phyloP scores from a whole-genome alignment of 257 asterid genomes.

The Cinchona pubescens region DNA sequence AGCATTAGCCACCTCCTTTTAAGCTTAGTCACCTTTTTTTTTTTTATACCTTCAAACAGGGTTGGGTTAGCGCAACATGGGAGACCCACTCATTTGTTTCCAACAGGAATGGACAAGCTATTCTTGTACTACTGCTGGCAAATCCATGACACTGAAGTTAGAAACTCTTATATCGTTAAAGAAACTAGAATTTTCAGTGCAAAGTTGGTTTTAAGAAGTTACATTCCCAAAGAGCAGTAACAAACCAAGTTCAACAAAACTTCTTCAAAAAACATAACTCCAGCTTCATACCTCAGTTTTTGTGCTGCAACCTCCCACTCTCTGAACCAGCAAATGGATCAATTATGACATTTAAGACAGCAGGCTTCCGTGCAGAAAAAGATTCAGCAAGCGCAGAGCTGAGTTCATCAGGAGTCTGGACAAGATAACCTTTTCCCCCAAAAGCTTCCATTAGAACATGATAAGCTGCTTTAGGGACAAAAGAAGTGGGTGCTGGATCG shows the following conservation, averaged over 20 bases:
- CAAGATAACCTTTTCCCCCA: conserved; percentile 86
- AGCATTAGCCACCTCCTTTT: too few species aligned
- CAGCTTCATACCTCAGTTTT: conserved; percentile 51
- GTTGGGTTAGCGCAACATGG: too few species aligned
- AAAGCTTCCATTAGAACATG: conserved; percentile 76
- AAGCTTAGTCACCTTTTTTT: too few species aligned
- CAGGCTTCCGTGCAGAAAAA: conserved; percentile 65
- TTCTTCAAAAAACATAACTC: background rate
- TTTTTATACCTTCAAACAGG: too few species aligned
- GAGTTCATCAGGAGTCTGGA: conserved; percentile 74
- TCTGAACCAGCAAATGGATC: conserved; percentile 94
- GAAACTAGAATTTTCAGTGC: background rate
- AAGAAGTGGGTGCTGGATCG: conserved; percentile 93
- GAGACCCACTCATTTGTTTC: too few species aligned
- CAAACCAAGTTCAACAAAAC: background rate
- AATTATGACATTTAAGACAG: conserved; percentile 70
- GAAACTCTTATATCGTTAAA: background rate
- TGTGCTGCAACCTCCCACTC: conserved; percentile 89
- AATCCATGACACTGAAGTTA: background rate
- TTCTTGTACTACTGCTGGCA: background rate
- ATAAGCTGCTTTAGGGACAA: conserved; percentile 84
- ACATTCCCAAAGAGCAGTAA: background rate
- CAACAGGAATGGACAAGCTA: too few species aligned
- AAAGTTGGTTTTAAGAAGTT: background rate
- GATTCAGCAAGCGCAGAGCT: conserved; percentile 67